Evolutionary conservation across 225 moss, liverwort and hornwort species (phyloP).

Genomic region (Sphagnum contortum): DNA sequence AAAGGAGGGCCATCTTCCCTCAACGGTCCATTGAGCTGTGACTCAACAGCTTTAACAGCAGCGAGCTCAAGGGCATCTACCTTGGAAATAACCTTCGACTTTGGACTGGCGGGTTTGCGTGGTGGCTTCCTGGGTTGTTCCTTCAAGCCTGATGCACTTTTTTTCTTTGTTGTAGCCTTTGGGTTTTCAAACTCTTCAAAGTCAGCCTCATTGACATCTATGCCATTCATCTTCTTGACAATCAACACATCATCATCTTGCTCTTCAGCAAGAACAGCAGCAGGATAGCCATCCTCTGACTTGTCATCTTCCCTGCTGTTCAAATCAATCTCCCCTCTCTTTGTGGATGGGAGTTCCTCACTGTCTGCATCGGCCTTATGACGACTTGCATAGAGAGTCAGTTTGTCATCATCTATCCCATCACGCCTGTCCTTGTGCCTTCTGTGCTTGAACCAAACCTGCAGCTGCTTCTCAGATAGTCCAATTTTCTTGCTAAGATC

Average conservation of each 20-base stretch:
- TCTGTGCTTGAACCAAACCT: too few species aligned
- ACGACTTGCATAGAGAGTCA: too few species aligned
- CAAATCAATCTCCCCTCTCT: too few species aligned
- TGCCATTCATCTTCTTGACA: constrained; percentile 18
- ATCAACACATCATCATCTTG: constrained; percentile 24
- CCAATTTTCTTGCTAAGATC: too few species aligned
- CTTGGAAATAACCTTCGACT: constrained; percentile 6
- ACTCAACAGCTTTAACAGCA: constrained; percentile 32
- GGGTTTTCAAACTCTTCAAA: constrained; percentile 11
- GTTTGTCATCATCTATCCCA: too few species aligned
- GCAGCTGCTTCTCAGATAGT: too few species aligned
- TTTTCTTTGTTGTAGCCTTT: constrained; percentile 11
- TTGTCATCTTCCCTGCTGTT: constrained; percentile 1
- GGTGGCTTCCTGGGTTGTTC: constrained; percentile 12
- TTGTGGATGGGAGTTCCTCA: too few species aligned
- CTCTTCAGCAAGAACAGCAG: constrained; percentile 28
- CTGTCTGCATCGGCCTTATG: too few species aligned
- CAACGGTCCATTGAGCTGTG: constrained; percentile 39
- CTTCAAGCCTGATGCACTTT: constrained; percentile 9
- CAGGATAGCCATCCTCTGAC: constrained; percentile 34
- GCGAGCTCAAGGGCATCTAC: constrained; percentile 21
- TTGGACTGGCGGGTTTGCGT: constrained; percentile 14
- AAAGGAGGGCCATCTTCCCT: constrained; percentile 59
- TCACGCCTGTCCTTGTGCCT: too few species aligned
- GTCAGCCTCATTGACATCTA: constrained; percentile 12